Percentiles rank a stretch among this genome's conserved stretches.
These are phyloP conservation scores for Pseudomassariella vexata DNA, from an alignment of 2,329 filamentous ascomycete species.

Conservation along the genomic window DNA sequence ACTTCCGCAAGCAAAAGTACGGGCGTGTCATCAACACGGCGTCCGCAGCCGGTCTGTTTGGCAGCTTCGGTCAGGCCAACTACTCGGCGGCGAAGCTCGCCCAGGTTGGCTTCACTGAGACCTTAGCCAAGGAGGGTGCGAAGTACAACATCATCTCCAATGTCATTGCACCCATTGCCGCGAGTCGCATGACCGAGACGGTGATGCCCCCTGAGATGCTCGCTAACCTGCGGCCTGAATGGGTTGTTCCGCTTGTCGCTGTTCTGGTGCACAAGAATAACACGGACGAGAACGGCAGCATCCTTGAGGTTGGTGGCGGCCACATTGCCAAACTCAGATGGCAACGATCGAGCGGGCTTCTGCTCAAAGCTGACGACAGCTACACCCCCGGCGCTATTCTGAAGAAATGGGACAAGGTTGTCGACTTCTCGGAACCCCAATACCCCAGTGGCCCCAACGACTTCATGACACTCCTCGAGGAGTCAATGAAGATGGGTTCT, in stretches of 20 bases:
- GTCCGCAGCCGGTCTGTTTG: constrained; percentile 92
- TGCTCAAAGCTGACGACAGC: constrained; percentile 81
- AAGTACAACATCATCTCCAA: constrained; percentile 98
- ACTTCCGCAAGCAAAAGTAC: constrained; percentile 99
- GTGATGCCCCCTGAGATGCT: constrained; percentile 93
- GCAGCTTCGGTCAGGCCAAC: constrained; percentile 92
- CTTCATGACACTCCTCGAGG: constrained; percentile 79
- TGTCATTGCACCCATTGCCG: constrained; percentile 91
- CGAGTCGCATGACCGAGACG: constrained; percentile 91
- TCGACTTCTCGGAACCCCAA: constrained; percentile 77
- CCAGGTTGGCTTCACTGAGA: constrained; percentile 96
- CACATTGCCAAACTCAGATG: constrained; percentile 90
- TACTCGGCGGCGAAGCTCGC: constrained; percentile 97
- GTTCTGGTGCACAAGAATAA: constrained; percentile 82
- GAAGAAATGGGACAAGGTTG: constrained; percentile 82
- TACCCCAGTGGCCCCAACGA: constrained; percentile 82
- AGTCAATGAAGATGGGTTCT: constrained; percentile 70
- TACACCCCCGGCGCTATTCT: constrained; percentile 85
- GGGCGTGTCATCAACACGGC: constrained; percentile 94
- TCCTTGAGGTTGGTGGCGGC: constrained; percentile 91
- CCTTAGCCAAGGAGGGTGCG: constrained; percentile 89
- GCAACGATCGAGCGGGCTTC: constrained; percentile 84
- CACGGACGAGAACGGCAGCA: constrained; percentile 74
- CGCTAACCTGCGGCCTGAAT: constrained; percentile 80
- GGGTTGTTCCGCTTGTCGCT: constrained; percentile 90